Evolutionary conservation across 345 rosid species (phyloP), one percentile per base, ranked within the genome.

Genomic region (Erysimum cheiranthoides): DNA sequence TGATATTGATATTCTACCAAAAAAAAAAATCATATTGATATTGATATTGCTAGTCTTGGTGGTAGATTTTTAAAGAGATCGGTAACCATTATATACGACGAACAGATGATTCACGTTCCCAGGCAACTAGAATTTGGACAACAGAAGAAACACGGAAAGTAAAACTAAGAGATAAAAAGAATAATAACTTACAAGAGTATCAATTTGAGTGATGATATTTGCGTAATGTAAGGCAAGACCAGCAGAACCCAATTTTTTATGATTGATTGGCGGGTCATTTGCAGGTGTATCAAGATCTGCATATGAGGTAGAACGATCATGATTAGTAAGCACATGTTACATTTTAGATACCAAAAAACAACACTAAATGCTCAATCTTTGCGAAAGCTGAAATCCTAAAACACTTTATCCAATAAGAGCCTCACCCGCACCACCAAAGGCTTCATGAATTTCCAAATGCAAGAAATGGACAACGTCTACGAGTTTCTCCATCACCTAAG

Each of bases 171-270:
- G 71, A 56, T 35, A 28, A 65, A 30, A 51, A 62, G 16, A 57
- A 36, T 45, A 4, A 43, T 66, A 74, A 86, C 96, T 93, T 85
- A 96, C 99, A 78, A 91, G 93, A 77, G 94, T 88, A 77, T 93
- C 99, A 34, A 91, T 89, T 81, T 93, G 99, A 66, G 97, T 82
- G 25, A 96, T 85, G 36, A 96, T 91, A 80, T 93, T 96, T 60
- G 99, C 98, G 68, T 96, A 96, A 81, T 96, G 99, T 85, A 96
- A 84, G 10, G 99, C 96, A 70, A 96, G 97, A 70, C 98, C 97
- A 66, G 97, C 97, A 21, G 93, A 80, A 2, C 99, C 99, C 84
- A 96, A 70, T 76, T 86, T 91, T 63, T 71, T 88, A 51, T 82
- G 85, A 82, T 74, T 77, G 80, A 21, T 84, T 30, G 63, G 42